Evolutionary conservation across 176 grass and related monocot genomes (phyloP), one percentile per base, ranked within the genome.

Genomic region (Lolium multiflorum): DNA sequence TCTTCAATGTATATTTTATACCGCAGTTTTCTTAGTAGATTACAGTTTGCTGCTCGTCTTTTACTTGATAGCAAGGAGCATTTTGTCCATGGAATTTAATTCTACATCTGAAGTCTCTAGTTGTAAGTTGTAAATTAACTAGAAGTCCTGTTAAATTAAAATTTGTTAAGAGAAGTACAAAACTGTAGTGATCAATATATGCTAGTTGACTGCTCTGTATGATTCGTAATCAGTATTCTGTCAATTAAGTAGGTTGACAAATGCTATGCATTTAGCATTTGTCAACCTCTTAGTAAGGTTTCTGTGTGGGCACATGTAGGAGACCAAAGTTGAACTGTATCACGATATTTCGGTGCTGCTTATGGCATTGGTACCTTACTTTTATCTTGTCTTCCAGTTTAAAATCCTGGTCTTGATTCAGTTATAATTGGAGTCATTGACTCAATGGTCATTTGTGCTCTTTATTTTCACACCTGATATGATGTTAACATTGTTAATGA

Each of bases 41-140:
- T 55, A 55, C 49, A 15, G 13, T 55, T 55, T 55, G 15, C 52
- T 55, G 16, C 52, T 55, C 17, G 52, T 17, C 31, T 56, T 20
- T 80, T 80, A 78, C 63, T 85, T 20, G 1, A n/a, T 21, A 84
- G 24, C 52, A 46, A 38, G 50, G 2, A 60, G 44, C 47, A 76
- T 20, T 85, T 80, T 68, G 3, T 44, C 15, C 26, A 49, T 35
- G 82, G 46, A 28, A 47, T 17, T 56, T 62, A 64, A 73, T 16
- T 51, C 20, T 21, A 18, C 44, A 56, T 60, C 80, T 58, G 62
- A 49, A 88, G 16, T 11, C 38, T 11, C 24, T 81, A 16, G 11
- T 52, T 76, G n/a, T 56, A 31, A 88, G 14, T 62, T 79, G 49
- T 83, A 15, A 83, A 46, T 25, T 83, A 71, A 26, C 18, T 88